Evolutionary conservation across 2,329 filamentous ascomycete genomes (phyloP).

Genomic region (Hansfordia pulvinata): DNA sequence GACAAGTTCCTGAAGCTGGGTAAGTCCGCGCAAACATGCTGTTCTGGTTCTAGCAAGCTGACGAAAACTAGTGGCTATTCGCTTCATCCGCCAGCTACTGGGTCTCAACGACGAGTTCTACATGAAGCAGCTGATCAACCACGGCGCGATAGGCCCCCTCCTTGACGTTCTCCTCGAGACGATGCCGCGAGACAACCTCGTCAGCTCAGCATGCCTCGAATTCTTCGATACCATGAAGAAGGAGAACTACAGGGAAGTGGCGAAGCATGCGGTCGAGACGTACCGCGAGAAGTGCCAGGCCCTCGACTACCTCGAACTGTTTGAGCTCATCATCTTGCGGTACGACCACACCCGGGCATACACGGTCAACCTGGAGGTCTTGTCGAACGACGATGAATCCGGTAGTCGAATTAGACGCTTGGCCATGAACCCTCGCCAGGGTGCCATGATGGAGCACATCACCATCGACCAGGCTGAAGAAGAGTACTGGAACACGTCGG

Average conservation of each 20-base stretch:
- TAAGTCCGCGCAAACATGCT: slow-evolving; percentile 27
- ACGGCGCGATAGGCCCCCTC: slow-evolving; percentile 71
- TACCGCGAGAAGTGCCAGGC: slow-evolving; percentile 64
- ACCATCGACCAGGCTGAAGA: slow-evolving; percentile 70
- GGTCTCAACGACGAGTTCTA: slow-evolving; percentile 86
- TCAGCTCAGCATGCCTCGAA: slow-evolving; percentile 88
- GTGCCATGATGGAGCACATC: slow-evolving; percentile 57
- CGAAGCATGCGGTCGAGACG: slow-evolving; percentile 72
- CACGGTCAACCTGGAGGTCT: slow-evolving; percentile 54
- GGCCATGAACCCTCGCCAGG: slow-evolving; percentile 33
- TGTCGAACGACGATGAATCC: slow-evolving; percentile 56
- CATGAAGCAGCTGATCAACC: slow-evolving; percentile 68
- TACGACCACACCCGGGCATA: slow-evolving; percentile 70
- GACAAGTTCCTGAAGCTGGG: slow-evolving; percentile 90
- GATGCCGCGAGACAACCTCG: slow-evolving; percentile 81
- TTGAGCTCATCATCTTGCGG: slow-evolving; percentile 58
- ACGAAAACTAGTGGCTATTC: slow-evolving; percentile 56
- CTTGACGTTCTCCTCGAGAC: slow-evolving; percentile 73
- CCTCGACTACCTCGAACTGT: slow-evolving; percentile 76
- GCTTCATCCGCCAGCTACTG: slow-evolving; percentile 83
- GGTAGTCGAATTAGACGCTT: slow-evolving; percentile 25
- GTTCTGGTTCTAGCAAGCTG: background rate
- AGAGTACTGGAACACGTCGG: slow-evolving; percentile 84
- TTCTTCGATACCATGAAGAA: slow-evolving; percentile 84
- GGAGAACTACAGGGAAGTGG: slow-evolving; percentile 67